These are phyloP conservation scores for Hypoxylon sp. DNA, from an alignment of 2,329 filamentous ascomycete genomes.

Conservation along the genomic window DNA sequence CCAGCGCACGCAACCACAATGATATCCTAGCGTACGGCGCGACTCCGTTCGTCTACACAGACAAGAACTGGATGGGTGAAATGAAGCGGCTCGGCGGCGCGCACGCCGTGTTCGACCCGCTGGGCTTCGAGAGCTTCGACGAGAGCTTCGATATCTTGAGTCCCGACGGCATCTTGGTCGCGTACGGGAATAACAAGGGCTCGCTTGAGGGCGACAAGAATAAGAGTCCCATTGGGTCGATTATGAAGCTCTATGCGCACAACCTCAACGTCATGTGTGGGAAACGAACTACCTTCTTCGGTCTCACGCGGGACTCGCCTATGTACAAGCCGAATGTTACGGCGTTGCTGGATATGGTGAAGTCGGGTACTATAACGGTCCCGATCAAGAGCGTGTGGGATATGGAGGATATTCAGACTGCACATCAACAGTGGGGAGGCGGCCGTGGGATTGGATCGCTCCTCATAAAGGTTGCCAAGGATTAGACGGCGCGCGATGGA, in stretches of 20 bases:
- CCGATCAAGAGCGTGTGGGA: conserved; percentile 60
- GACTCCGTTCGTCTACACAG: conserved; percentile 62
- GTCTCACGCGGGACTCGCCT: conserved; percentile 55
- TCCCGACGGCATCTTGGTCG: conserved; percentile 58
- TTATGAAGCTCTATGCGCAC: conserved; percentile 54
- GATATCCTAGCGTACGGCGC: conserved; percentile 58
- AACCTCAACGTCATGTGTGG: conserved; percentile 43
- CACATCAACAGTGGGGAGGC: conserved; percentile 58
- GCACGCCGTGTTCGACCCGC: conserved; percentile 58
- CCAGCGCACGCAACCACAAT: conserved; percentile 62
- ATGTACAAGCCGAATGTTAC: conserved; percentile 54
- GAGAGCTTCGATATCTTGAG: conserved; percentile 63
- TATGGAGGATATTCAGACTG: conserved; percentile 58
- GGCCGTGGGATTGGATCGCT: conserved; percentile 56
- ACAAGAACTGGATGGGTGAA: conserved; percentile 64
- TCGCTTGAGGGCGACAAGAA: conserved; percentile 46
- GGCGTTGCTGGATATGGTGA: conserved; percentile 53
- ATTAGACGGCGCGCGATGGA: too few species aligned
- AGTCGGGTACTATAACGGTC: conserved; percentile 54
- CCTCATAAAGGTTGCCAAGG: conserved; percentile 52
- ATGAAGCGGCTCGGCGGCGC: conserved; percentile 62
- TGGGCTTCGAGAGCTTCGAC: conserved; percentile 66
- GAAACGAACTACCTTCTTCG: conserved; percentile 57
- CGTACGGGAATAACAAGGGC: conserved; percentile 57
- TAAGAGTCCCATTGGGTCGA: conserved; percentile 45